Base-by-base conservation (phyloP, 352 stramenopile genomes). In the Globisporangium nagaii region DNA sequence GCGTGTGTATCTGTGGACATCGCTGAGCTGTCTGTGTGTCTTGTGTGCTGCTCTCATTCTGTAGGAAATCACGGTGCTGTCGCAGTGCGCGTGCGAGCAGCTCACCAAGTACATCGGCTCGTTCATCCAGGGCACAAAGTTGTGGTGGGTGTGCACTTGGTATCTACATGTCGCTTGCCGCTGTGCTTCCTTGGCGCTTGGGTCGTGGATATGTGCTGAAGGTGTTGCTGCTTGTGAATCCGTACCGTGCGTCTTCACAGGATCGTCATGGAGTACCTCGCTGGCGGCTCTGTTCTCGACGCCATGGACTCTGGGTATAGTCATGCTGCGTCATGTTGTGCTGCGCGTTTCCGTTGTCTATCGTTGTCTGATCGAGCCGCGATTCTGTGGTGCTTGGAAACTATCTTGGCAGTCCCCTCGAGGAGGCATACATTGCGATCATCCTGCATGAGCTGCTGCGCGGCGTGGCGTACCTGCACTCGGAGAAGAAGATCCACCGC, bases 181-280 rank as follows among this genome's bases (percentile, higher is more conserved):
- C 4, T 28, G 25, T 53, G 35, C 31, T 44, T 42, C 17, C 3
- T 8, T 41, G 19, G 49, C 22, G 19, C 8, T 56, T n/a, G 30
- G 5, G 31, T 43, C 5, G 17, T 50, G 8, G 12, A 10, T 19
- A 19, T 25, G 19, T 17, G 13, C 32, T 45, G 4, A 41, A 24
- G 20, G 2, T 54, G 9, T 9, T 47, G 35, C 9, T 28, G 22
- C 7, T 22, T 49, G 40, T 58, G 56, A 11, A 19, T 53, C 15
- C n/a, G 4, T n/a, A 19, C n/a, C 28, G 24, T 40, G 43, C n/a
- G 30, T n/a, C n/a, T n/a, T n/a, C 11, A 15, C 19, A 90, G 86
- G 73, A 98, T 98, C 62, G 82, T 96, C 42, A 97, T 98, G 86
- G 95, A 98, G 60, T 96, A 90, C 65, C 86, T 98, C 34, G 80